Conservation (phyloP, 202 grass and related monocot species). For the Panicum hallii region DNA sequence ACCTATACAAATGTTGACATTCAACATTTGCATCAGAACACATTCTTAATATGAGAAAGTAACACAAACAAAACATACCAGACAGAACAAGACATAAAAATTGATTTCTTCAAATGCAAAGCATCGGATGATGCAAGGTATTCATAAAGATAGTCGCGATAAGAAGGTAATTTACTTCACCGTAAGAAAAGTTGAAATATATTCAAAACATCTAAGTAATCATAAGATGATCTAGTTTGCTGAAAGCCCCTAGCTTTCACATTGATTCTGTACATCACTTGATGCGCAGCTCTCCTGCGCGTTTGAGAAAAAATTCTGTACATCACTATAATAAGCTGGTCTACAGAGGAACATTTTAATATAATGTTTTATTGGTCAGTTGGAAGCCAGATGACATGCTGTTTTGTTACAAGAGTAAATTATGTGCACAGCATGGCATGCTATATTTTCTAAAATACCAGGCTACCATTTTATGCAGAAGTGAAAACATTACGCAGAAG, state of each 20-base stretch:
- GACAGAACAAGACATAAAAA: background rate
- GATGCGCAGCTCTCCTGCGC: too few species aligned
- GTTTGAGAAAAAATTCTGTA: too few species aligned
- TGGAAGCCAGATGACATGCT: background rate
- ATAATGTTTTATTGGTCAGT: slow-evolving; percentile 6
- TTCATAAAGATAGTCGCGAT: background rate
- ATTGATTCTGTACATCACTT: background rate
- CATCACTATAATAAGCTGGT: background rate
- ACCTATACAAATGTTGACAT: slow-evolving; percentile 59
- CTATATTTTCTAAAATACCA: background rate
- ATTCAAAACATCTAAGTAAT: background rate
- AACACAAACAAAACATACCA: slow-evolving; percentile 14
- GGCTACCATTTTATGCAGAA: background rate
- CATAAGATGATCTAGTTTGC: background rate
- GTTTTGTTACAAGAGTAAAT: slow-evolving; percentile 8
- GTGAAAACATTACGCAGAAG: background rate
- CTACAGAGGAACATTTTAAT: background rate
- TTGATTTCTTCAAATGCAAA: slow-evolving; percentile 1
- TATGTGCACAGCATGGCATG: background rate
- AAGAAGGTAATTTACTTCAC: slow-evolving; percentile 1
- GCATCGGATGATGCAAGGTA: background rate
- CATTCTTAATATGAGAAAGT: slow-evolving; percentile 23
- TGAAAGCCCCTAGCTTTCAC: too few species aligned
- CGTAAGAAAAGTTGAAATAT: slow-evolving; percentile 1
- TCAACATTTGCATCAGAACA: slow-evolving; percentile 2